phyloP scores from a whole-genome alignment of 441 rosid species.

The Jatropha multifida region DNA sequence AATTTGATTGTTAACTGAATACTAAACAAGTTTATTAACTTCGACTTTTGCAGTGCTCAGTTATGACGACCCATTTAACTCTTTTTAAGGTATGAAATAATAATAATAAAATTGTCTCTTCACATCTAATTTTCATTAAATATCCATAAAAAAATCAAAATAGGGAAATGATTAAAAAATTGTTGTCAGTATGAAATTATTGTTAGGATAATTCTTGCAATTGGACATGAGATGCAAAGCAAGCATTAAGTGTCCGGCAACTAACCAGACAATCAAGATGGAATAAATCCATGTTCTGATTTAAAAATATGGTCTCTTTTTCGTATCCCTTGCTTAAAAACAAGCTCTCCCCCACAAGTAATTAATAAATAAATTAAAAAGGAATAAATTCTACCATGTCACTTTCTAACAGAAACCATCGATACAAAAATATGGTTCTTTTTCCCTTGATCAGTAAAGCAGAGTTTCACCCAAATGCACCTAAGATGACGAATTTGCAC shows the following conservation, averaged over 20 bases:
- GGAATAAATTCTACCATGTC: not conserved
- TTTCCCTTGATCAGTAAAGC: not conserved
- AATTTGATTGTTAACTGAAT: too few relatives aligned
- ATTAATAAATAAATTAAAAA: not conserved
- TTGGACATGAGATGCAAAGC: not conserved
- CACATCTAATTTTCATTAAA: not conserved
- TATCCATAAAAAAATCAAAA: not conserved
- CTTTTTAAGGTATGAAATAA: too few relatives aligned
- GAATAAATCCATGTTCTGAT: slow-evolving; percentile 2
- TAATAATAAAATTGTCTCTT: too few relatives aligned
- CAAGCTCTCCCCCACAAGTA: not conserved
- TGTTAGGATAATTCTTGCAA: not conserved
- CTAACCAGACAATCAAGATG: not conserved
- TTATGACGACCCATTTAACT: too few relatives aligned
- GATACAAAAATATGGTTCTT: not conserved
- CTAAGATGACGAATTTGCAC: not conserved
- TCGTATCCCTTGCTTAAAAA: not conserved
- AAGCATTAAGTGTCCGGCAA: not conserved
- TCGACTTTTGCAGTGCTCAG: too few relatives aligned
- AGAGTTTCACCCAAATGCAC: not conserved
- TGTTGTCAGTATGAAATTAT: not conserved
- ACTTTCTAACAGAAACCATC: not conserved
- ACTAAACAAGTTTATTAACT: too few relatives aligned
- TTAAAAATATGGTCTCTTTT: not conserved
- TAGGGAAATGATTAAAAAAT: too few relatives aligned